Evolutionary conservation across 108 stramenopile genomes (phyloP).

Genomic region (Pseudonitzschia delicatissima): DNA sequence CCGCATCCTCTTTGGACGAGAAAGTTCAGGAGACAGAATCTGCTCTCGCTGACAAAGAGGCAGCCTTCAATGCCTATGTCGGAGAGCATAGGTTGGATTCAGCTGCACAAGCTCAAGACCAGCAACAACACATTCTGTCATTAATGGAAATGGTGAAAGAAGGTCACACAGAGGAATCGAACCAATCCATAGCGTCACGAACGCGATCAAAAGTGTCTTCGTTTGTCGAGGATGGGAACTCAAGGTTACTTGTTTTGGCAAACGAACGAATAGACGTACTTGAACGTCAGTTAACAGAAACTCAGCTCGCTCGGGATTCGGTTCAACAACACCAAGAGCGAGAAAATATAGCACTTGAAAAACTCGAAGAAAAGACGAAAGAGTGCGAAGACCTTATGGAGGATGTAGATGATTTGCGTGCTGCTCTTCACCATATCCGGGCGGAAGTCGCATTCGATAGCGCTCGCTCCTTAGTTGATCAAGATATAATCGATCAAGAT

Average conservation of each 20-base stretch:
- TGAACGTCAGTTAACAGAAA: slow-evolving; percentile 46
- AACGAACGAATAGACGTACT: slow-evolving; percentile 54
- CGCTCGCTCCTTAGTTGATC: not conserved
- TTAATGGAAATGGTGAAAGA: slow-evolving; percentile 63
- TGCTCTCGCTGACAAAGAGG: slow-evolving; percentile 37
- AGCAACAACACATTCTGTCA: slow-evolving; percentile 63
- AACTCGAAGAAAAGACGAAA: slow-evolving; percentile 22
- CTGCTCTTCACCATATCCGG: slow-evolving; percentile 34
- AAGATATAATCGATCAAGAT: not conserved
- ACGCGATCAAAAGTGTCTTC: not conserved
- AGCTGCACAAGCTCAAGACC: slow-evolving; percentile 40
- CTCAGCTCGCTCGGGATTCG: slow-evolving; percentile 25
- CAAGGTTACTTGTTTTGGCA: slow-evolving; percentile 48
- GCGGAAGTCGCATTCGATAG: slow-evolving; percentile 17
- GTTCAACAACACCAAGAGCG: slow-evolving; percentile 32
- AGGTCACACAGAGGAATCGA: slow-evolving; percentile 3
- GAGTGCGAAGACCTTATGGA: slow-evolving; percentile 38
- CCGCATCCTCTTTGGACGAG: slow-evolving; percentile 54
- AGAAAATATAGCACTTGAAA: slow-evolving; percentile 21
- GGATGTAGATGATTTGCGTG: slow-evolving; percentile 21
- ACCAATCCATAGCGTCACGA: not conserved
- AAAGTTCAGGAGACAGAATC: slow-evolving; percentile 39
- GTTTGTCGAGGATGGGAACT: slow-evolving; percentile 20
- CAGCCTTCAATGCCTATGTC: slow-evolving; percentile 46
- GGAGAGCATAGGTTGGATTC: slow-evolving; percentile 48